Evolutionary conservation across 2,329 filamentous ascomycete species (phyloP).

Genomic region (Periconia macrospinosa): DNA sequence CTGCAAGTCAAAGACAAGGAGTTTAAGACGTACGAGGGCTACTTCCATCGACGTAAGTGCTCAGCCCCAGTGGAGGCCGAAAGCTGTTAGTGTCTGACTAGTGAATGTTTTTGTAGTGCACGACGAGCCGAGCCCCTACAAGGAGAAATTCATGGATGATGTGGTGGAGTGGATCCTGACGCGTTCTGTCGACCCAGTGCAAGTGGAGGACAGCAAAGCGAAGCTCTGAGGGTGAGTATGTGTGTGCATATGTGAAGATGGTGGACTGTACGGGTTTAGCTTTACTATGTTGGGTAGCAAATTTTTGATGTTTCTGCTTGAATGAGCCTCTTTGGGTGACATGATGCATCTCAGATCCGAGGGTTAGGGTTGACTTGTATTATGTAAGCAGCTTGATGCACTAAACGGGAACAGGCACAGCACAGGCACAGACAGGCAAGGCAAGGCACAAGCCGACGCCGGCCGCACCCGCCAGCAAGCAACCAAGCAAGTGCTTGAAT

Average conservation of each 20-base stretch:
- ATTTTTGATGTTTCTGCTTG: too few relatives aligned
- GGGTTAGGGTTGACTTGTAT: too few relatives aligned
- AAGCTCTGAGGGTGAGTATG: slow-evolving; percentile 27
- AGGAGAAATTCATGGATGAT: slow-evolving; percentile 38
- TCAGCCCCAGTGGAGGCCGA: neutral
- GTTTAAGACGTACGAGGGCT: slow-evolving; percentile 74
- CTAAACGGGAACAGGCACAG: neutral
- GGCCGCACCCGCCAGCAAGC: neutral
- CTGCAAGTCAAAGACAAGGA: slow-evolving; percentile 66
- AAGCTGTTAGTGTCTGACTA: slow-evolving; percentile 7
- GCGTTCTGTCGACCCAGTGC: slow-evolving; percentile 33
- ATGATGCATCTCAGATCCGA: too few relatives aligned
- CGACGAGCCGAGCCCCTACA: slow-evolving; percentile 39
- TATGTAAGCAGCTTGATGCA: neutral
- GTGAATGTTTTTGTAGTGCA: slow-evolving; percentile 31
- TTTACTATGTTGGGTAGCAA: too few relatives aligned
- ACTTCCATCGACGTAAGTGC: slow-evolving; percentile 68
- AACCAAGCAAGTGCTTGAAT: neutral
- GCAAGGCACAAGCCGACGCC: neutral
- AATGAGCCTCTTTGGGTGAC: too few relatives aligned
- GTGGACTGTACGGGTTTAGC: neutral
- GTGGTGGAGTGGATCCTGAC: slow-evolving; percentile 40
- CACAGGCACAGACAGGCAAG: neutral
- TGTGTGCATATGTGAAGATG: neutral
- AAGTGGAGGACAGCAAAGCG: slow-evolving; percentile 31